These are phyloP conservation scores for Ambispora gerdemannii DNA, from an alignment of 192 early-diverging fungal genomes.

Conservation along the genomic window DNA sequence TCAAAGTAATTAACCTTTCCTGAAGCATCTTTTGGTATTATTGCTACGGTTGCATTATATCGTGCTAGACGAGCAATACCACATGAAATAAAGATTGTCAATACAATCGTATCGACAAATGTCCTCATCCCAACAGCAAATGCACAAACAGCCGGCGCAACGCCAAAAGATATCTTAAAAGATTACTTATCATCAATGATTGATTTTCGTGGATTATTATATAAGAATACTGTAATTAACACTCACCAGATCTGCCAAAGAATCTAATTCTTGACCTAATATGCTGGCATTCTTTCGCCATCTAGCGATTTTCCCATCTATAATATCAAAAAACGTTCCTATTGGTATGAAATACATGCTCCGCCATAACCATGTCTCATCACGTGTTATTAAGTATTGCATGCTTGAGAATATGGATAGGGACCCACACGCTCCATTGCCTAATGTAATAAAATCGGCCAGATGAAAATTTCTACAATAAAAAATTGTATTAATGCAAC, in stretches of 20 bases:
- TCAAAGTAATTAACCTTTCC: slow-evolving; percentile 86
- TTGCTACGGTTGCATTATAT: slow-evolving; percentile 86
- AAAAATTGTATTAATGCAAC: too few species aligned
- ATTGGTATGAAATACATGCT: slow-evolving; percentile 66
- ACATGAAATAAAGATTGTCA: slow-evolving; percentile 85
- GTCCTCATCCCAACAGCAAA: slow-evolving; percentile 85
- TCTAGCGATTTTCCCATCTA: slow-evolving; percentile 79
- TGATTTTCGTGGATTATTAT: background rate
- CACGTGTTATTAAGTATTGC: slow-evolving; percentile 65
- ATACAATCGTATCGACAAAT: slow-evolving; percentile 68
- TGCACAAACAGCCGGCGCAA: slow-evolving; percentile 79
- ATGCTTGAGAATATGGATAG: slow-evolving; percentile 69
- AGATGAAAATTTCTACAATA: slow-evolving; percentile 65
- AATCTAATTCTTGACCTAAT: slow-evolving; percentile 88
- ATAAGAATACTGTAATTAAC: too few species aligned
- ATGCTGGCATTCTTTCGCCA: slow-evolving; percentile 72
- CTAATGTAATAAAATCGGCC: slow-evolving; percentile 84
- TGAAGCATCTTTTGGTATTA: slow-evolving; percentile 65
- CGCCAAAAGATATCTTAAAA: slow-evolving; percentile 62
- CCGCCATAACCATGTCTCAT: slow-evolving; percentile 56
- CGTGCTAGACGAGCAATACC: slow-evolving; percentile 82
- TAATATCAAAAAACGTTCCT: slow-evolving; percentile 69
- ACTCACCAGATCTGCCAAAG: slow-evolving; percentile 79
- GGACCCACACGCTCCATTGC: slow-evolving; percentile 78
- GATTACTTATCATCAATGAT: background rate